Evolutionary conservation across 2,329 filamentous ascomycete species (phyloP).

Genomic region (Calcarisporium arbuscula): DNA sequence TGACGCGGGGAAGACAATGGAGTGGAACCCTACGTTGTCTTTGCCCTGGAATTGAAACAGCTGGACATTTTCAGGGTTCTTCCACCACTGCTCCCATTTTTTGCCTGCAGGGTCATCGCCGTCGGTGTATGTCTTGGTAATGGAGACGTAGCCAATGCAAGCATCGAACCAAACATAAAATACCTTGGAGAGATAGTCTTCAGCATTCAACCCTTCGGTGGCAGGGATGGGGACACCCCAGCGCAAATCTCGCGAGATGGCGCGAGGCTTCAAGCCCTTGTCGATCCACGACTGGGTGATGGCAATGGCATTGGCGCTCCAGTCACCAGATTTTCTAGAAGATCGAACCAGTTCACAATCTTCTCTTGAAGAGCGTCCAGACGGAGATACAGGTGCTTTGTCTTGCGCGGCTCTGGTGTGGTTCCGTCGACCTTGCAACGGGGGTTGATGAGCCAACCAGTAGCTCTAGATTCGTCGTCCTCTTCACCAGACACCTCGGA

Average conservation of each 20-base stretch:
- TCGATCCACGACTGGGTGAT: constrained; percentile 70
- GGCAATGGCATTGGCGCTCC: constrained; percentile 62
- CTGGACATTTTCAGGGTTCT: constrained; percentile 71
- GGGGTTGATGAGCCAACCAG: constrained; percentile 72
- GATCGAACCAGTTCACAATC: constrained; percentile 66
- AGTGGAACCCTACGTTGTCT: constrained; percentile 60
- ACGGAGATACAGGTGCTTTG: constrained; percentile 78
- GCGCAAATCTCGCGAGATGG: constrained; percentile 78
- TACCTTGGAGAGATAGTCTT: too few species aligned
- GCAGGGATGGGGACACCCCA: constrained; percentile 60
- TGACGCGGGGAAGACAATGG: constrained; percentile 73
- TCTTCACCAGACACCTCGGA: too few species aligned
- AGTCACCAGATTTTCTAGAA: constrained; percentile 61
- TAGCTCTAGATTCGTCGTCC: too few species aligned
- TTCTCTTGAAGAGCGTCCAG: constrained; percentile 69
- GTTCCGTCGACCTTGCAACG: constrained; percentile 78
- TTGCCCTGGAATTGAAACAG: constrained; percentile 90
- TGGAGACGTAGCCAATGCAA: constrained; percentile 80
- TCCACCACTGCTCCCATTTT: constrained; percentile 91
- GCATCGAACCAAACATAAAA: constrained; percentile 84
- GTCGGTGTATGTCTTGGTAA: constrained; percentile 73
- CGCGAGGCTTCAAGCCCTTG: constrained; percentile 69
- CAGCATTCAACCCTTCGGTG: too few species aligned
- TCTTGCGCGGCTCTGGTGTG: constrained; percentile 65
- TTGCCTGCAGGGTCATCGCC: too few species aligned